These are phyloP conservation scores for Dimargaris cristalligena DNA, from an alignment of 192 early-diverging fungal species.

Conservation along the genomic window DNA sequence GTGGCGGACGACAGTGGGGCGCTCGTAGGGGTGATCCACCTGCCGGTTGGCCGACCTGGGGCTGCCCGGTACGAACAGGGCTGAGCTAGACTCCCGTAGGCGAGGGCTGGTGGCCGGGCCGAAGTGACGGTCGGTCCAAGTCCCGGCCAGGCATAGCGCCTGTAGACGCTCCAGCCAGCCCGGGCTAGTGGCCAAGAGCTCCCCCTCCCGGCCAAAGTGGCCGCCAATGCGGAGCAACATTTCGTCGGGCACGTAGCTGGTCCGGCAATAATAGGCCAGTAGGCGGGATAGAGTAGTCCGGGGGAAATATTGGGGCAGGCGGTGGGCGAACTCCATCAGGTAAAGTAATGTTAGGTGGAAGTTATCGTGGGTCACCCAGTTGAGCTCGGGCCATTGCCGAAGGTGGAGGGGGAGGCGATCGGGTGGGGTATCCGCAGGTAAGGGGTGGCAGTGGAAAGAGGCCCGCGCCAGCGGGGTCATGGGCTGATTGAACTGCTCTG, in stretches of 20 bases:
- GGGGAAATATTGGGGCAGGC: constrained; percentile 9
- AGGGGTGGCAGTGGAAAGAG: too few relatives aligned
- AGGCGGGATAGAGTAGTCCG: neutral
- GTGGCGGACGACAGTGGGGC: constrained; percentile 5
- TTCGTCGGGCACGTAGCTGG: constrained; percentile 9
- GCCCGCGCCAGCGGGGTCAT: neutral
- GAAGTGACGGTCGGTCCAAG: neutral
- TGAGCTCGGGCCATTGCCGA: neutral
- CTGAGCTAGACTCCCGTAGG: neutral
- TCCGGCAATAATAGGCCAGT: constrained; percentile 3
- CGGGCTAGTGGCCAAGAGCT: neutral
- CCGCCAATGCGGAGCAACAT: neutral
- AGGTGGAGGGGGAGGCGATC: too few relatives aligned
- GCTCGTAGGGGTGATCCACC: neutral
- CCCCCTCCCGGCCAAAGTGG: constrained; percentile 3
- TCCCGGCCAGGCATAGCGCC: neutral
- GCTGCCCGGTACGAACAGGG: neutral
- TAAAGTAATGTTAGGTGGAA: constrained; percentile 4
- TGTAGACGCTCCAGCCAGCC: neutral
- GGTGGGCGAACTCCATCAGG: constrained; percentile 10
- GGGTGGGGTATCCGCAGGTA: neutral
- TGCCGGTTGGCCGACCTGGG: neutral
- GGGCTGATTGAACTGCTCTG: too few relatives aligned
- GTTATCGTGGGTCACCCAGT: neutral
- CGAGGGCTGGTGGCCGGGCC: neutral